Conservation (phyloP, 345 rosid species). For the Hypericum perforatum region DNA sequence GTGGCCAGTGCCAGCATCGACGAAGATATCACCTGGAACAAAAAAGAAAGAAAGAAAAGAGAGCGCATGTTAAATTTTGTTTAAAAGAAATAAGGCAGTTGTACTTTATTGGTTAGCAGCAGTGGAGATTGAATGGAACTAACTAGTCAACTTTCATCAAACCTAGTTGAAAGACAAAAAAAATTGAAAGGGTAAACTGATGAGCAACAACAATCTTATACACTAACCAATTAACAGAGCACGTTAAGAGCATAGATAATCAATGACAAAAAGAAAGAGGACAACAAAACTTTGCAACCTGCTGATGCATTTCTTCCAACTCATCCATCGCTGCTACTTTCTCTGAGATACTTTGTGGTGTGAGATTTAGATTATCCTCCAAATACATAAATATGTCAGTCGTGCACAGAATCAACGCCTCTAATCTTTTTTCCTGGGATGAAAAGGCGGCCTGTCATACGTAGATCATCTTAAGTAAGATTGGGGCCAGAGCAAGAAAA, state of each 20-base stretch:
- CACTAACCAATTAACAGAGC: too few species aligned
- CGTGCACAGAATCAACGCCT: constrained; percentile 66
- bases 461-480: constrained; percentile 9
- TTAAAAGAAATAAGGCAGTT: too few species aligned
- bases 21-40: constrained; percentile 67
- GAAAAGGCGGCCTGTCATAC: constrained; percentile 82
- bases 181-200: too few species aligned
- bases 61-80: too few species aligned
- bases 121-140: too few species aligned
- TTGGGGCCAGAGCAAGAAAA: too few species aligned
- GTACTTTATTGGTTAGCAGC: too few species aligned
- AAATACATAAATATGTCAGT: constrained; percentile 64
- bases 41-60: constrained; percentile 11
- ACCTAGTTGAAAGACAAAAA: too few species aligned
- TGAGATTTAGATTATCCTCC: constrained; percentile 89
- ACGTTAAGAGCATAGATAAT: not conserved
- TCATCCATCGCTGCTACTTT: constrained; percentile 82
- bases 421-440: constrained; percentile 79
- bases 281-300: constrained; percentile 31
- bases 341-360: constrained; percentile 67
- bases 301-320: constrained; percentile 84
- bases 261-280: not conserved
- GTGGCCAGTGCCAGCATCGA: constrained; percentile 82
- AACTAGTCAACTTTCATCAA: too few species aligned
- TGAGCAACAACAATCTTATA: too few species aligned